Evolutionary conservation across 768 basidiomycete species (phyloP), one percentile per base, ranked within the genome.

Genomic region (Xanthoconium stramineum): DNA sequence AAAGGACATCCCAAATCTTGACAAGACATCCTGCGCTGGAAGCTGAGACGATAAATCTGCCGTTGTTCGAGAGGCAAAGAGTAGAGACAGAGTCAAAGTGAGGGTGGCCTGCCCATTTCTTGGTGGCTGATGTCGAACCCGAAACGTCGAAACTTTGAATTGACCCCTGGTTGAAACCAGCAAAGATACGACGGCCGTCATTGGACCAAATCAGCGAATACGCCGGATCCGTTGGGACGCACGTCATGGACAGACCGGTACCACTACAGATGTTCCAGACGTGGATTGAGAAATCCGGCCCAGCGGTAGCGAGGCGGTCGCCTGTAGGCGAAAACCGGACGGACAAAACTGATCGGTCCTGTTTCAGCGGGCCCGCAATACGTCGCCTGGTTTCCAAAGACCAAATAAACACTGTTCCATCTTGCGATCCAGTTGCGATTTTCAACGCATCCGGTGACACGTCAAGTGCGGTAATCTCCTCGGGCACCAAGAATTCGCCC

Each of bases 271-370:
- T 3, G 8, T 44, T 45, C 59, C 65, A 57, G 38, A 66, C 19
- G 2, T 47, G 55, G 19, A 67, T 52, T 1, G 29, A 47, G 36
- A 10, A 55, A 43, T 49, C 29, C 48, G 55, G 47, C 8, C 50
- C 55, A 29, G 48, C 19, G n/a, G 33, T 58, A 11, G 68, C 68
- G 28, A 68, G 55, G 10, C 44, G 53, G 29, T 60, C 53, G 6
- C 65, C 65, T 2, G n/a, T 11, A 30, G 65, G 60, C 39, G 68
- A 68, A 57, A 69, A 69, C 12, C 43, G 45, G 37, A 68, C 37
- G 17, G 62, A 65, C 44, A 29, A 49, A 19, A 67, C 20, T 0
- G 42, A 43, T 11, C 19, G 20, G 24, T 42, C 42, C 10, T 58
- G 65, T n/a, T 58, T 56, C 30, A 66, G 56, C 2, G 66, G 66